phyloP scores from a whole-genome alignment of 768 basidiomycete species.

The Ephemerocybe angulata region DNA sequence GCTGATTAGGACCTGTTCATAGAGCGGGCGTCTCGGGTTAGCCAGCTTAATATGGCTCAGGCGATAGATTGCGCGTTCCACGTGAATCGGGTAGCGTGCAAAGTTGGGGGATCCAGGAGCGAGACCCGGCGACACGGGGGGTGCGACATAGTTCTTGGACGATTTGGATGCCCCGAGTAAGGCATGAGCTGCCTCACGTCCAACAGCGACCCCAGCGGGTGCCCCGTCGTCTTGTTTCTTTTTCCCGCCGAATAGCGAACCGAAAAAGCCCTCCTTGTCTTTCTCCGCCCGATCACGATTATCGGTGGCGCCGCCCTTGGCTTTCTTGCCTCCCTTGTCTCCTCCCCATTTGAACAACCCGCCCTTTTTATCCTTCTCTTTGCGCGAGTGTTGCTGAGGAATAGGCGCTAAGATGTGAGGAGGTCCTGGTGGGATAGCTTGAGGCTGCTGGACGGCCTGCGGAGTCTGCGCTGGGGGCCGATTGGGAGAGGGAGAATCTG shows the following conservation, averaged over 20 bases:
- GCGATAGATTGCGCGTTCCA: slow-evolving; percentile 96
- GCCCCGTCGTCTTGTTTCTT: slow-evolving; percentile 71
- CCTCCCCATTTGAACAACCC: slow-evolving; percentile 65
- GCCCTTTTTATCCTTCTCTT: slow-evolving; percentile 70
- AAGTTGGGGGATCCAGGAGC: slow-evolving; percentile 45
- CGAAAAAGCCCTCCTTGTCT: slow-evolving; percentile 88
- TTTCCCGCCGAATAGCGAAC: slow-evolving; percentile 86
- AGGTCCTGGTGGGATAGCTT: slow-evolving; percentile 19
- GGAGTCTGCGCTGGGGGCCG: slow-evolving; percentile 21
- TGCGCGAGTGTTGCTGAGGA: slow-evolving; percentile 36
- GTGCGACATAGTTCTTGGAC: slow-evolving; percentile 54
- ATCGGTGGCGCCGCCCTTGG: slow-evolving; percentile 26
- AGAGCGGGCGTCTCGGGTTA: slow-evolving; percentile 92
- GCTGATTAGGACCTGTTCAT: slow-evolving; percentile 92
- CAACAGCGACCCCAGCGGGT: slow-evolving; percentile 44
- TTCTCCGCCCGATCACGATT: slow-evolving; percentile 50
- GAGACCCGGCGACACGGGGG: slow-evolving; percentile 59
- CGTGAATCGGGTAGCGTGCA: slow-evolving; percentile 94
- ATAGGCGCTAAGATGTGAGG: slow-evolving; percentile 9
- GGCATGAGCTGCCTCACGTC: slow-evolving; percentile 83
- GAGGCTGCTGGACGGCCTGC: slow-evolving; percentile 11
- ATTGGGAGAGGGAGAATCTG: slow-evolving; percentile 21
- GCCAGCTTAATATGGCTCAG: slow-evolving; percentile 98
- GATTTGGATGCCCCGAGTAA: slow-evolving; percentile 82
- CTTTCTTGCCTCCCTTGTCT: slow-evolving; percentile 62